These are phyloP conservation scores for Cutaneotrichosporon cavernicola DNA, from an alignment of 1,284 basidiomycete species.

Conservation along the genomic window DNA sequence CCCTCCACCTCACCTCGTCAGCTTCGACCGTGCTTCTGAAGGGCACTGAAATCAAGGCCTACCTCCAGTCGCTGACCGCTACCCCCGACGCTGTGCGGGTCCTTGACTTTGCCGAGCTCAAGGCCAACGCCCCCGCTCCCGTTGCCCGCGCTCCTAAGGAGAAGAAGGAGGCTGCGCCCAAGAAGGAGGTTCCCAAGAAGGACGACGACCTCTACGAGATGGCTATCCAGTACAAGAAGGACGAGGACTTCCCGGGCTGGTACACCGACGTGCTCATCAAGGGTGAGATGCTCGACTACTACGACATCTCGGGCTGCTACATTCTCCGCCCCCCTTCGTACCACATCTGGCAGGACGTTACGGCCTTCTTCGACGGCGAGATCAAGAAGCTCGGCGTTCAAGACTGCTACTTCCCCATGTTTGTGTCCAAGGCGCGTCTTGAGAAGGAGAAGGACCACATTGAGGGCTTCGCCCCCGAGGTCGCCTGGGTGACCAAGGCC, in stretches of 20 bases:
- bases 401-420: constrained; percentile 99
- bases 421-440: constrained; percentile 87
- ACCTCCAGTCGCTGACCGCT: constrained; percentile 63
- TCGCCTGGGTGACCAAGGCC: constrained; percentile 97
- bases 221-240: constrained; percentile 90
- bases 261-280: constrained; percentile 95
- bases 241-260: constrained; percentile 89
- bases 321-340: constrained; percentile 98
- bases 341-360: constrained; percentile 94
- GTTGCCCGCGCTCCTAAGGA: constrained; percentile 20
- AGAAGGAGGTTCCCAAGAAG: constrained; percentile 58
- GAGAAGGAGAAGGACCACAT: constrained; percentile 99
- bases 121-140: constrained; percentile 48
- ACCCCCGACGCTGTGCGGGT: constrained; percentile 49
- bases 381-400: constrained; percentile 95
- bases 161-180: constrained; percentile 33
- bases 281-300: constrained; percentile 99
- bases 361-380: constrained; percentile 87
- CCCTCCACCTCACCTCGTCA: constrained; percentile 72
- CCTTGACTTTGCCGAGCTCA: constrained; percentile 70
- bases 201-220: constrained; percentile 84
- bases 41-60: constrained; percentile 69
- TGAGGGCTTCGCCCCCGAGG: constrained; percentile 99
- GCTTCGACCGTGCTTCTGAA: constrained; percentile 71
- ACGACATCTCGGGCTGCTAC: constrained; percentile 97